phyloP scores from a whole-genome alignment of 352 stramenopile species.

The Pythium graminicola region DNA sequence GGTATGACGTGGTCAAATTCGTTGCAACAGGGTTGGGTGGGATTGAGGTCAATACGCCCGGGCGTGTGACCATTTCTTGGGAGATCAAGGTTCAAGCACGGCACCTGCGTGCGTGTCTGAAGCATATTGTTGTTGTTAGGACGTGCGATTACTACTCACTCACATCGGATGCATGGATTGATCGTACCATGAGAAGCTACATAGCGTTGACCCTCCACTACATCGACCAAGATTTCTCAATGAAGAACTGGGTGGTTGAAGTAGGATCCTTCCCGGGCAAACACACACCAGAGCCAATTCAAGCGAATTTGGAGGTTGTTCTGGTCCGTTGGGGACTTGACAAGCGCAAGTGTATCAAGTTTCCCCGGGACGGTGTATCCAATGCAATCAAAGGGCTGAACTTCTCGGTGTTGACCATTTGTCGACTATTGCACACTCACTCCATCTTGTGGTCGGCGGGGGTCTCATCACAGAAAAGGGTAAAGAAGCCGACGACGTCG shows the following conservation, averaged over 20 bases:
- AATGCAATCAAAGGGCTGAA: not conserved
- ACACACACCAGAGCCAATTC: slow-evolving; percentile 8
- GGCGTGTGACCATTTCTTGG: not conserved
- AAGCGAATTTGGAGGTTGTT: not conserved
- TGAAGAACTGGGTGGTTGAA: slow-evolving; percentile 5
- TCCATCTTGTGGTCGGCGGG: not conserved
- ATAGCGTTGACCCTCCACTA: slow-evolving; percentile 13
- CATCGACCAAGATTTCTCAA: slow-evolving; percentile 2
- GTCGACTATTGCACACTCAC: not conserved
- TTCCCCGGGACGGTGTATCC: not conserved
- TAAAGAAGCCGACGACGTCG: too few relatives aligned
- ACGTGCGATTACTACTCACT: not conserved
- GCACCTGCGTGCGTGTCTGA: not conserved
- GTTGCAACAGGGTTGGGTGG: not conserved
- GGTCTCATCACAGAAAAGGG: too few relatives aligned
- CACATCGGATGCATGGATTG: slow-evolving; percentile 17
- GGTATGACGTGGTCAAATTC: not conserved
- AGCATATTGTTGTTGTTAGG: not conserved
- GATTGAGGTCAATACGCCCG: not conserved
- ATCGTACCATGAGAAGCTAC: slow-evolving; percentile 8
- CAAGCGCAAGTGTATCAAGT: not conserved
- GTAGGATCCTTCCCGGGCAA: slow-evolving; percentile 9
- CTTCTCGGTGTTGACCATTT: not conserved
- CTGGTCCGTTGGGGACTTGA: slow-evolving; percentile 2
- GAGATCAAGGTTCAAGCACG: not conserved